These are phyloP conservation scores for Trichoderma sp. DNA, from an alignment of 2,329 filamentous ascomycete species.

Conservation along the genomic window DNA sequence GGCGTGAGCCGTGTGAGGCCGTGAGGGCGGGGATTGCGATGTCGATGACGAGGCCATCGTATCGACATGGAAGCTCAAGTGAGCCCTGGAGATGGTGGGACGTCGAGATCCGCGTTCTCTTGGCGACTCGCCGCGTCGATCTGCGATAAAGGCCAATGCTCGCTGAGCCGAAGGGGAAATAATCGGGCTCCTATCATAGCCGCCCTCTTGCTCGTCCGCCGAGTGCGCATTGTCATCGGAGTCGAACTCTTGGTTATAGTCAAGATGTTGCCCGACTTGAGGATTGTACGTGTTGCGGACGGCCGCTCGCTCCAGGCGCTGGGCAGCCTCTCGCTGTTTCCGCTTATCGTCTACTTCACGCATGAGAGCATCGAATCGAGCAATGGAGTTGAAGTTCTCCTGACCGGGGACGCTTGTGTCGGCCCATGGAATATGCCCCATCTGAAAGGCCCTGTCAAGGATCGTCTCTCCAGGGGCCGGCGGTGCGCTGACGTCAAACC, in stretches of 20 bases:
- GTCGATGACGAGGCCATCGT: conserved; percentile 26
- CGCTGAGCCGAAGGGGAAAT: conserved; percentile 52
- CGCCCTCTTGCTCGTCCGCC: conserved; percentile 36
- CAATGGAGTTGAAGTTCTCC: conserved; percentile 65
- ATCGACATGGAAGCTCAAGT: conserved; percentile 38
- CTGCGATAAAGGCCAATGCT: conserved; percentile 54
- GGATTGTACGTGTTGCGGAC: conserved; percentile 53
- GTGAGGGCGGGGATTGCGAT: conserved; percentile 35
- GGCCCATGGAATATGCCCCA: conserved; percentile 63
- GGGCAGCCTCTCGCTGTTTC: conserved; percentile 42
- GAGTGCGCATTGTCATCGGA: conserved; percentile 45
- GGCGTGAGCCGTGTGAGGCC: conserved; percentile 58
- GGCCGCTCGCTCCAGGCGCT: conserved; percentile 38
- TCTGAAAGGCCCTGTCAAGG: conserved; percentile 65
- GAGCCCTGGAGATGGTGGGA: conserved; percentile 36
- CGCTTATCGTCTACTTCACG: conserved; percentile 57
- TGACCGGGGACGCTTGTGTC: conserved; percentile 57
- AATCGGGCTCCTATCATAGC: conserved; percentile 31
- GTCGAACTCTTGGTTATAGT: conserved; percentile 43
- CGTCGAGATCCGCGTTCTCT: conserved; percentile 38
- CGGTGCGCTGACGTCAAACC: conserved; percentile 52
- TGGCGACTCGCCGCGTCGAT: conserved; percentile 41
- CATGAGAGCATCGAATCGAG: conserved; percentile 68
- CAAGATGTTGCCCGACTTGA: conserved; percentile 42
- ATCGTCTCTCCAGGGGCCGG: conserved; percentile 63